A percentile compares a stretch with the other conserved stretches of the same genome.
Conservation (phyloP, 2,329 filamentous ascomycete genomes). For the Aspergillus calidoustus region DNA sequence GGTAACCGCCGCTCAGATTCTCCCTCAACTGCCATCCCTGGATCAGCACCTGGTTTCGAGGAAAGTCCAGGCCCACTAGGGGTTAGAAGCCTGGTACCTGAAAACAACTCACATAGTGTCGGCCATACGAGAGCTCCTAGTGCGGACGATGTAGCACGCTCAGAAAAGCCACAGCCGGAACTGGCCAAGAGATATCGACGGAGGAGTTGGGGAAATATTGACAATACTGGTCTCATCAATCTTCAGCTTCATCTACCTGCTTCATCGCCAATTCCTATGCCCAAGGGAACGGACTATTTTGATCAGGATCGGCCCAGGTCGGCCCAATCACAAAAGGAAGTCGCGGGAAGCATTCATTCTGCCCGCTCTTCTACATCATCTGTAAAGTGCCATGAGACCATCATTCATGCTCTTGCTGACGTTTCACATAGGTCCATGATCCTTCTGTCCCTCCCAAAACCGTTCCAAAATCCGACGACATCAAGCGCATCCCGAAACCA, state of each 20-base stretch:
- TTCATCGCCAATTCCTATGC: slow-evolving; percentile 35
- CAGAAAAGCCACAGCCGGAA: slow-evolving; percentile 60
- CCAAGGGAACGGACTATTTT: slow-evolving; percentile 42
- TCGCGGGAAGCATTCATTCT: slow-evolving; percentile 66
- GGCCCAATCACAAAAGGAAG: slow-evolving; percentile 56
- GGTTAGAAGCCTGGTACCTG: slow-evolving; percentile 34
- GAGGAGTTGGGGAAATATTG: slow-evolving; percentile 77
- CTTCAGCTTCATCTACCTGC: slow-evolving; percentile 40
- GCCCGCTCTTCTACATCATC: slow-evolving; percentile 63
- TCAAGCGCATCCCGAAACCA: slow-evolving; percentile 68
- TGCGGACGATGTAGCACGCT: slow-evolving; percentile 71
- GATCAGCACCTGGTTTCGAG: slow-evolving; percentile 35
- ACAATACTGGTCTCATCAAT: slow-evolving; percentile 47
- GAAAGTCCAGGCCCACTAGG: slow-evolving; percentile 38
- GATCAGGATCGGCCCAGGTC: slow-evolving; percentile 41
- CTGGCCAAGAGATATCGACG: slow-evolving; percentile 77
- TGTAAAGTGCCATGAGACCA: slow-evolving; percentile 57
- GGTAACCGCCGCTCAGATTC: slow-evolving; percentile 62
- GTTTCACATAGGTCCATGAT: slow-evolving; percentile 28
- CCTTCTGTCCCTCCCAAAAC: slow-evolving; percentile 28
- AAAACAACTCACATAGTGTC: slow-evolving; percentile 45
- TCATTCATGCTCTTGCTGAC: slow-evolving; percentile 7
- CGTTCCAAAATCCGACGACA: slow-evolving; percentile 65
- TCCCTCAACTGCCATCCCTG: slow-evolving; percentile 20
- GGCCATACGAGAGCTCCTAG: slow-evolving; percentile 63